These are phyloP conservation scores for Theobroma grandiflorum DNA, from an alignment of 441 rosid species.

Conservation along the genomic window DNA sequence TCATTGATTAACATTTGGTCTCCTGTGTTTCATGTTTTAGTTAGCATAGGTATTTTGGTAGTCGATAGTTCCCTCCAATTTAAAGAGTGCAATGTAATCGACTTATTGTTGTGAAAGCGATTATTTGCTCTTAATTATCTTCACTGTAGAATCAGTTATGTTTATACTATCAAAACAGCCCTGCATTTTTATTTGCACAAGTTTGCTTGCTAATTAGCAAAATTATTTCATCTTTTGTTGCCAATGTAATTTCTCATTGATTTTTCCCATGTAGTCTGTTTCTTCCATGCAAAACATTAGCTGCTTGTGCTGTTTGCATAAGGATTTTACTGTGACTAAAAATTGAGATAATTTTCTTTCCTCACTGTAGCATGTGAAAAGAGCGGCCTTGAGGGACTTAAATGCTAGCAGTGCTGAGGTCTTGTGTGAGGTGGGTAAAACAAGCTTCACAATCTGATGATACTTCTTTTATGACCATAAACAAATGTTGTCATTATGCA, in stretches of 20 bases:
- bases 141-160: neutral
- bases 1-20: neutral
- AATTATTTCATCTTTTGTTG: neutral
- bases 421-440: slow-evolving; percentile 73
- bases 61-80: neutral
- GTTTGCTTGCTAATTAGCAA: slow-evolving; percentile 1
- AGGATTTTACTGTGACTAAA: slow-evolving; percentile 12
- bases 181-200: neutral
- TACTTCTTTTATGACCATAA: neutral
- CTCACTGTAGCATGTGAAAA: slow-evolving; percentile 71
- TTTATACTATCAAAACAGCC: neutral
- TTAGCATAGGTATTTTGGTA: neutral
- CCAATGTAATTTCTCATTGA: neutral
- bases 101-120: neutral
- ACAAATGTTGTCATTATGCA: neutral
- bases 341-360: slow-evolving; percentile 4
- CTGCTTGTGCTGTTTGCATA: slow-evolving; percentile 6
- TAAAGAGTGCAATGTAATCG: neutral
- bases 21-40: neutral
- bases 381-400: slow-evolving; percentile 72
- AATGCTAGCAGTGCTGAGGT: slow-evolving; percentile 91
- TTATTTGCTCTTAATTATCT: slow-evolving; percentile 10
- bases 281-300: neutral
- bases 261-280: slow-evolving; percentile 9
- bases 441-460: neutral